Base-by-base conservation (phyloP, 495 filamentous ascomycete genomes). In the Penicillium subrubescens region DNA sequence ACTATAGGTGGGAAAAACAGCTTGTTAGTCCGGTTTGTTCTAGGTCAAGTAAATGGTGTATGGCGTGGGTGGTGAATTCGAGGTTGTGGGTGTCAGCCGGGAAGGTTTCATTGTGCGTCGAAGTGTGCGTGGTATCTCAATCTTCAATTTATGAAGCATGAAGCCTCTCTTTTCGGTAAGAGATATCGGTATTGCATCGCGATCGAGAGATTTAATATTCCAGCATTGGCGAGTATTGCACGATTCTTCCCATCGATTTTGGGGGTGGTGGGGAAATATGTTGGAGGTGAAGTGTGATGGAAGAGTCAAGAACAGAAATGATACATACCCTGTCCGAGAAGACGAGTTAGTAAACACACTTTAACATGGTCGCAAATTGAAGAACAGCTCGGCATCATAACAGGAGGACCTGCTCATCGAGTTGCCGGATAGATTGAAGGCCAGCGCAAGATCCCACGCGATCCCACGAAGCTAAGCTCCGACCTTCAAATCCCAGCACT, bases 1-100 rank as follows among this genome's bases (percentile, higher is more conserved):
- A 81, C 95, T 97, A 74, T 67, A 41, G 25, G 27, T 52, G 39
- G 39, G 25, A 34, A 39, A 29, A 37, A 59, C 39, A 61, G 50
- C 29, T 61, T 27, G 59, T 74, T 58, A 69, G 62, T 60, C 58
- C 46, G 39, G 43, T 17, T 48, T 59, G 4, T 23, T 37, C 33
- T 37, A 17, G 19, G 10, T 56, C 34, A 52, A 37, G 39, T 44
- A 25, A 55, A 29, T 17, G 31, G n/a, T 71, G 55, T 19, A 23
- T 52, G 35, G 21, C 33, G 44, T 50, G 10, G 50, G 27, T 33
- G 59, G 25, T 37, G 44, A 48, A 48, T 48, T 48, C 21, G 44
- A 25, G 57, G 19, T 33, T 43, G 60, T 12, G 41, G 33, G 27
- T 31, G 46, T 25, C 54, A 1, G 33, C 21, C 19, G 23, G 35